Evolutionary conservation across 2,329 filamentous ascomycete species (phyloP), one percentile per base, ranked within the genome.

Genomic region (Penicillium sp.): DNA sequence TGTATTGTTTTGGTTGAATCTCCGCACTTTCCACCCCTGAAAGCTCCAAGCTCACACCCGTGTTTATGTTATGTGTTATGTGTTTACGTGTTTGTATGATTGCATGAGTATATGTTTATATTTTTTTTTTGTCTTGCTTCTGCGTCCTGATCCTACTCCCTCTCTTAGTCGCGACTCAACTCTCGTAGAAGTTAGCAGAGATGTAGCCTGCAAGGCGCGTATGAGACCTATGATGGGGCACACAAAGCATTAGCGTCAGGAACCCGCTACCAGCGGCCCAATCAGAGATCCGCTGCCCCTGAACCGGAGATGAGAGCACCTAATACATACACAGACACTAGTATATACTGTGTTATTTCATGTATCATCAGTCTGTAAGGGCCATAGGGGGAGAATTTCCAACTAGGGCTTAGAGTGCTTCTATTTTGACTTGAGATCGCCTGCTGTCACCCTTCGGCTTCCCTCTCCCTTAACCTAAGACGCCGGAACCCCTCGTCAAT

Each of bases 241-340:
- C 46, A 32, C 7, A 8, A 40, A 40, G 37, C 13, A 31, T 53
- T 62, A 57, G 62, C 47, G 61, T 56, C 62, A 65, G 62, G 61
- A 61, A 65, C 62, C 59, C 51, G 53, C 47, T 8, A n/a, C 4
- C 15, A 6, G 31, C 9, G 15, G 10, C 31, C 62, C 61, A 64
- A 62, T 63, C 42, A 53, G 1, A 4, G 13, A 8, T 2, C n/a
- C 13, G 20, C 43, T 59, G 48, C 58, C 58, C 58, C 56, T 60
- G 58, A 60, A 35, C 44, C 46, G 47, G 50, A 54, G 49, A 56
- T 56, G 54, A 56, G 15, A 18, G 32, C 15, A 6, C 15, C 15
- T 18, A 18, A 18, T 18, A 18, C 15, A 18, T 18, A 18, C 15
- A 18, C 15, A 18, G 15, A 18, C 15, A 18, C 15, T 18, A 18